These are phyloP conservation scores for Nematocida ironsii DNA, from an alignment of 371 early-diverging fungal species.

Conservation along the genomic window DNA sequence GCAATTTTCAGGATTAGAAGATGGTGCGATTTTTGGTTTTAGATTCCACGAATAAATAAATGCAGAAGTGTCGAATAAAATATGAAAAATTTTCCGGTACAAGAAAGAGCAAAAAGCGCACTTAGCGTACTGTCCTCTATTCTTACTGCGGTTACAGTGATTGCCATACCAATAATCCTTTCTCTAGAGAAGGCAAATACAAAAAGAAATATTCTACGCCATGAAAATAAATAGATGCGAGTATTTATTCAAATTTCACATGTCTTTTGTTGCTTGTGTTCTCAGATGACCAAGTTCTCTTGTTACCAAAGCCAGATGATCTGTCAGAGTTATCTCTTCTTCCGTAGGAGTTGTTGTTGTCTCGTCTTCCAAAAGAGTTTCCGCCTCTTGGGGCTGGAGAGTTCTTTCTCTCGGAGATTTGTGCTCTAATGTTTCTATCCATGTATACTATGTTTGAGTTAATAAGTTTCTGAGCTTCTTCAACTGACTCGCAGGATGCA, in stretches of 20 bases:
- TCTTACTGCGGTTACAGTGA: conserved; percentile 23
- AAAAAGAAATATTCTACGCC: conserved; percentile 5
- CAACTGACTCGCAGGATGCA: conserved; percentile 90
- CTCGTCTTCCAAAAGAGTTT: conserved; percentile 16
- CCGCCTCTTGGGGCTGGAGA: conserved; percentile 19
- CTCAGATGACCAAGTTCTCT: conserved; percentile 50
- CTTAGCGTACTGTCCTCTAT: conserved; percentile 11
- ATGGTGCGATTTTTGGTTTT: background rate
- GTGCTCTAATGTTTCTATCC: conserved; percentile 62
- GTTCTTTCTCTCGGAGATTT: conserved; percentile 47
- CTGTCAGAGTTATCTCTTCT: conserved; percentile 12
- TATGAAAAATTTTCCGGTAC: conserved; percentile 8
- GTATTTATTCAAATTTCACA: conserved; percentile 59
- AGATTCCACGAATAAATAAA: background rate
- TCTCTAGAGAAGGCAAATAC: conserved; percentile 10
- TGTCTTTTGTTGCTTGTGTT: conserved; percentile 55
- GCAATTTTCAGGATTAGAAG: background rate
- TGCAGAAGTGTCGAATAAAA: background rate
- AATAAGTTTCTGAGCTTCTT: conserved; percentile 77
- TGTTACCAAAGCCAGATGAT: conserved; percentile 20
- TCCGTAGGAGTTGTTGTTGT: conserved; percentile 23
- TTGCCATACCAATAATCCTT: conserved; percentile 44
- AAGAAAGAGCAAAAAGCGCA: background rate
- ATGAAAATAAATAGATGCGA: conserved; percentile 9
- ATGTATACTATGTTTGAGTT: conserved; percentile 59